These are phyloP conservation scores for Logfia minima DNA, from an alignment of 129 eudicot genomes.

Conservation along the genomic window DNA sequence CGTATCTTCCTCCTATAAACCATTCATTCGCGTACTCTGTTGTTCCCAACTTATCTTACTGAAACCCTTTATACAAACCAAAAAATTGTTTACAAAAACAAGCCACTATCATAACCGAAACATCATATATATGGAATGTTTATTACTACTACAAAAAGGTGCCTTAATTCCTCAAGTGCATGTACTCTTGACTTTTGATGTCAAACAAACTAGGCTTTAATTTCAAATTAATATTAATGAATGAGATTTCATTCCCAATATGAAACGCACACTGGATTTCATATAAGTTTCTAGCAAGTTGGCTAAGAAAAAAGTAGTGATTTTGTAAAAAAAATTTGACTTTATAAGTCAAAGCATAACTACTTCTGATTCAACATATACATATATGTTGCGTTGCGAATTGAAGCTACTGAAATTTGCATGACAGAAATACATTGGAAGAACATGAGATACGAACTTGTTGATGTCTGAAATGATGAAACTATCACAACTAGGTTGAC, in stretches of 20 bases:
- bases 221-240: not conserved
- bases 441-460: slow-evolving; percentile 20
- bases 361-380: not conserved
- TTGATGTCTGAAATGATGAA: slow-evolving; percentile 27
- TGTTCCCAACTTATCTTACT: slow-evolving; percentile 21
- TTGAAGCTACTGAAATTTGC: slow-evolving; percentile 30
- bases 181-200: not conserved
- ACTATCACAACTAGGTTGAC: slow-evolving; percentile 7
- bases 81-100: not conserved
- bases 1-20: slow-evolving; percentile 19
- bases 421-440: slow-evolving; percentile 31
- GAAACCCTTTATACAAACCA: slow-evolving; percentile 16
- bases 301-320: not conserved
- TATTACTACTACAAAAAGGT: not conserved
- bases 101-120: not conserved
- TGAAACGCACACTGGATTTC: not conserved
- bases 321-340: not conserved
- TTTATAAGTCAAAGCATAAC: not conserved
- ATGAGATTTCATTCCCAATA: not conserved
- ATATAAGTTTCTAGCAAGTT: not conserved
- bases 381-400: slow-evolving; percentile 30
- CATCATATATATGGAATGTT: not conserved
- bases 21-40: slow-evolving; percentile 35
- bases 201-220: not conserved
- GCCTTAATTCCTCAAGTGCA: too few relatives aligned